phyloP scores from a whole-genome alignment of 202 grass and related monocot genomes.

The Dendrocalamus latiflorus region DNA sequence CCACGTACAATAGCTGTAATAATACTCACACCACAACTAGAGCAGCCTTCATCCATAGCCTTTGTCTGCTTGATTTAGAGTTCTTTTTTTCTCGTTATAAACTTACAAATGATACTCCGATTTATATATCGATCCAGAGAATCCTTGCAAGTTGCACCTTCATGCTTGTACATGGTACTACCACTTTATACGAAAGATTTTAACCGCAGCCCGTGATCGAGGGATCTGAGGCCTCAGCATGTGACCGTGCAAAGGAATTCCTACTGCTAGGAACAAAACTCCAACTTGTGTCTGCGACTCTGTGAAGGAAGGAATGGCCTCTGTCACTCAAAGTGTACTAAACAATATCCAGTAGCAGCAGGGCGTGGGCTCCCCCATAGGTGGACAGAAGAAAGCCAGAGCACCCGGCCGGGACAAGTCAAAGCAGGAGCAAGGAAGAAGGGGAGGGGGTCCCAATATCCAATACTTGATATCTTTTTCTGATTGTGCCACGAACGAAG shows the following conservation, averaged over 20 bases:
- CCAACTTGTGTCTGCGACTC: background rate
- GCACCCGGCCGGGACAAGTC: constrained; percentile 7
- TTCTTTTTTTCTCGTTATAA: background rate
- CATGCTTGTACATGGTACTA: background rate
- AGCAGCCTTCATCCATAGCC: background rate
- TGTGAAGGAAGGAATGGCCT: background rate
- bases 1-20: background rate
- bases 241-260: background rate
- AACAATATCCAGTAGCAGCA: background rate
- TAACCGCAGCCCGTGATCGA: constrained; percentile 4
- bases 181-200: background rate
- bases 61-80: background rate
- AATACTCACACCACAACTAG: background rate
- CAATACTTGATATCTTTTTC: no score
- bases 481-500: no score
- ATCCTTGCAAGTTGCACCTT: background rate
- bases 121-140: background rate
- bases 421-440: background rate
- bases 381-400: constrained; percentile 14
- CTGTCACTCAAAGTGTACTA: background rate
- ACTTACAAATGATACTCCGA: background rate
- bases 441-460: background rate
- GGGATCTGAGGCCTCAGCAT: background rate
- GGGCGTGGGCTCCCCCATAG: background rate
- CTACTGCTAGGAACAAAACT: background rate